Evolutionary conservation across 176 grass and related monocot genomes (phyloP), one percentile per base, ranked within the genome.

Genomic region (Rhynchospora tenuis): DNA sequence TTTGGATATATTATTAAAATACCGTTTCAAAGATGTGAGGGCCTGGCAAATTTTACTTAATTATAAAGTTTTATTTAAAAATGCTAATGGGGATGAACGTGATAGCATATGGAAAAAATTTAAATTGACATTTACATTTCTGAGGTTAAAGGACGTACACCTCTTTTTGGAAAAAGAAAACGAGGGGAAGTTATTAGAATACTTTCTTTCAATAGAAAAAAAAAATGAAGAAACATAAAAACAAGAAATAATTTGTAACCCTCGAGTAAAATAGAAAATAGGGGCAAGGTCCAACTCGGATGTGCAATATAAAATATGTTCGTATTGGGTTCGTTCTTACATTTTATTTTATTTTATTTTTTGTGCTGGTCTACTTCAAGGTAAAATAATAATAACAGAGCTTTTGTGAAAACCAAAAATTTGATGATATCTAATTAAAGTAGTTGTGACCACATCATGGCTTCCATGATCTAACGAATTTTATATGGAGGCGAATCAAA

Each of bases 381-480:
- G 33, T 38, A 38, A 38, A 22, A 72, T 47, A 20, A 20, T 22
- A 38, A 26, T 15, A 52, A 12, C 0, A 22, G 29, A 80, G 27
- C 7, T 80, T 43, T 44, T 5, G 15, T 12, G 23, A 62, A 42
- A 26, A 38, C 24, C 9, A 55, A 55, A 45, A 54, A 55, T 16
- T 77, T 27, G 6, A 50, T 20, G 11, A 50, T 42, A 74, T 11
- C 51, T 54, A 58, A 29, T 59, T 79, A 12, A 81, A 42, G 10
- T 43, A 46, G 16, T 44, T 62, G 12, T 82, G 42, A 48, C 22
- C 22, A 54, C 58, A 65, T 82, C 80, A 65, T 82, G 80, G 44
- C 22, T 52, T 27, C 80, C 80, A 82, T 82, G 80, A 67, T 67
- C 80, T 31, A 65, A 63, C 23, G 20, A 61, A 81, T 63, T 55